Evolutionary conservation across 352 stramenopile genomes (phyloP).

Genomic region (Globisporangium lucens): DNA sequence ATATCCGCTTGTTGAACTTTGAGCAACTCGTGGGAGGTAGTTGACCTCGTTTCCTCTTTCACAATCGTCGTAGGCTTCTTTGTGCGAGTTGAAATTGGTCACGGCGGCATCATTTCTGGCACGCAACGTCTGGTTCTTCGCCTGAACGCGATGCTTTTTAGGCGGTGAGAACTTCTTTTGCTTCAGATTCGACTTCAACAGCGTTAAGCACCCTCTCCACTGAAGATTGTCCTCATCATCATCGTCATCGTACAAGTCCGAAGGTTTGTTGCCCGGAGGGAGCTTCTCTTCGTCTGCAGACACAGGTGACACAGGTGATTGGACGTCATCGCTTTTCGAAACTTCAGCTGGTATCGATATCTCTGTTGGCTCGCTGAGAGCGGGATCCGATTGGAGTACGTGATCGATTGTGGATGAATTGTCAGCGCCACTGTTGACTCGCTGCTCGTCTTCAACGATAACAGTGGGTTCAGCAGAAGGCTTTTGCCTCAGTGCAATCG

Average conservation of each 20-base stretch:
- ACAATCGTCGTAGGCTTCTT: neutral
- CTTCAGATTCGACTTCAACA: constrained; percentile 33
- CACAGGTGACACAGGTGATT: neutral
- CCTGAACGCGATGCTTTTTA: constrained; percentile 19
- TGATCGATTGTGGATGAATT: neutral
- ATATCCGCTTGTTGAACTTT: neutral
- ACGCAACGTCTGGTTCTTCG: neutral
- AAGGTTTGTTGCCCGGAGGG: neutral
- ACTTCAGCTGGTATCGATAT: neutral
- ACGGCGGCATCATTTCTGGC: neutral
- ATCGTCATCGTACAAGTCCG: neutral
- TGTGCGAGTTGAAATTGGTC: neutral
- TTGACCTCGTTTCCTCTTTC: neutral
- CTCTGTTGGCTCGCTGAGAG: neutral
- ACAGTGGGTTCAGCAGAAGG: neutral
- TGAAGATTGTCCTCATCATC: constrained; percentile 16
- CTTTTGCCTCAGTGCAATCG: neutral
- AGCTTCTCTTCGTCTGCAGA: neutral
- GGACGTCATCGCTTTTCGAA: neutral
- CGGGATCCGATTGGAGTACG: neutral
- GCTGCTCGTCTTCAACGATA: neutral
- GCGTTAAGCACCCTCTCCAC: constrained; percentile 37
- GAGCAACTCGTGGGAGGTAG: neutral
- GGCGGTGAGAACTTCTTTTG: constrained; percentile 28
- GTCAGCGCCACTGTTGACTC: neutral